Evolutionary conservation across 1,284 basidiomycete genomes (phyloP).

Genomic region (Kalmanozyma brasiliensis): DNA sequence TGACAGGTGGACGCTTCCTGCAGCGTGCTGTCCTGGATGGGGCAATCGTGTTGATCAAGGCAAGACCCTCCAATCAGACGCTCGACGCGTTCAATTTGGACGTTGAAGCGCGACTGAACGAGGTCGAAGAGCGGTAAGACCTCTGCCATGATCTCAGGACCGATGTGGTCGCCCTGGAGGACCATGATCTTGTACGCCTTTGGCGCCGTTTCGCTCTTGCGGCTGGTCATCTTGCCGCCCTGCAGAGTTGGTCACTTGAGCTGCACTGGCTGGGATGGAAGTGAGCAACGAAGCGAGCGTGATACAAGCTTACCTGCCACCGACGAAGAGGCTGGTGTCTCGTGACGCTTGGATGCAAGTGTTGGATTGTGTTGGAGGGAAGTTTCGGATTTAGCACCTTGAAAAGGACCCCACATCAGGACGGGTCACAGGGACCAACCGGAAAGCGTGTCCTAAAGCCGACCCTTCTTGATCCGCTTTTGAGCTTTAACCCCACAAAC

Average conservation of each 20-base stretch:
- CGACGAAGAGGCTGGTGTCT: too few relatives aligned
- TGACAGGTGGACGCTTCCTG: slow-evolving; percentile 78
- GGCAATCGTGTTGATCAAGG: slow-evolving; percentile 39
- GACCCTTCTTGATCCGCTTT: too few relatives aligned
- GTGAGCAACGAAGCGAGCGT: neutral
- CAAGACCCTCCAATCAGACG: slow-evolving; percentile 31
- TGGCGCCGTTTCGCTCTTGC: neutral
- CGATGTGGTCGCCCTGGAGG: slow-evolving; percentile 94
- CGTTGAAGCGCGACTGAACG: slow-evolving; percentile 75
- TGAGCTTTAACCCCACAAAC: too few relatives aligned
- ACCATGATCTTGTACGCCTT: slow-evolving; percentile 77
- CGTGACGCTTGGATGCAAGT: too few relatives aligned
- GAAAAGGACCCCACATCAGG: too few relatives aligned
- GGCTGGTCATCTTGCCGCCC: slow-evolving; percentile 17
- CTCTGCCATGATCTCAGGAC: slow-evolving; percentile 89
- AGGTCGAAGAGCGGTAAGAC: slow-evolving; percentile 85
- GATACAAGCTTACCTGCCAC: too few relatives aligned
- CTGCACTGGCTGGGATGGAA: neutral
- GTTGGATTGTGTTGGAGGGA: too few relatives aligned
- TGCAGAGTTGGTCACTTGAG: too few relatives aligned
- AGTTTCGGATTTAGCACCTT: too few relatives aligned
- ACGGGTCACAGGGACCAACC: too few relatives aligned
- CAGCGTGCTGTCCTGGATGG: slow-evolving; percentile 73
- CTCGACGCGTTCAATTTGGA: slow-evolving; percentile 72
- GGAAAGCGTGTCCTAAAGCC: too few relatives aligned